Conservation (phyloP, 2,329 filamentous ascomycete genomes). For the Aureobasidium uvarum region DNA sequence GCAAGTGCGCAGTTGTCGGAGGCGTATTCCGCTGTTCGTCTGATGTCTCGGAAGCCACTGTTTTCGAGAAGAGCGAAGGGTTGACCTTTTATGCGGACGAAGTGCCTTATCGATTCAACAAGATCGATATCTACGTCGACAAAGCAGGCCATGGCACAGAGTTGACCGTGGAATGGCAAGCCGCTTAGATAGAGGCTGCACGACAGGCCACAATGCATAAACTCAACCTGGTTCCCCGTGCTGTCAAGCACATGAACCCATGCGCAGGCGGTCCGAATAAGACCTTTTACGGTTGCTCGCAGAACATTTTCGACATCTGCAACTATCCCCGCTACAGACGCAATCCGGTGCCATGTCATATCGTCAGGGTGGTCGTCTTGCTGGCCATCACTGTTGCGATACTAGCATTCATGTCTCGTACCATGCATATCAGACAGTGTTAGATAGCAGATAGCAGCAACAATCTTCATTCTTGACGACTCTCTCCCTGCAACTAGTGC, state of each 20-base stretch:
- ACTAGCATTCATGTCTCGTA: background rate
- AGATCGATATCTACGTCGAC: conserved; percentile 46
- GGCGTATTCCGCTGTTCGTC: conserved; percentile 57
- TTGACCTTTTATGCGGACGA: conserved; percentile 48
- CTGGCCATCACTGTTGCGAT: background rate
- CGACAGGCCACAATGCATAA: conserved; percentile 37
- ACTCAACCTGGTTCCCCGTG: background rate
- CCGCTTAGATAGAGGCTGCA: conserved; percentile 33
- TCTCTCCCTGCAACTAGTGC: background rate
- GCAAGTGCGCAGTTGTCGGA: conserved; percentile 56
- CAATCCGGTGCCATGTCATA: background rate
- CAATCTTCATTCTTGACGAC: background rate
- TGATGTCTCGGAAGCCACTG: conserved; percentile 44
- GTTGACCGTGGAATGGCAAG: conserved; percentile 44
- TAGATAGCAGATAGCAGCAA: background rate
- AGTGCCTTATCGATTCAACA: conserved; percentile 44
- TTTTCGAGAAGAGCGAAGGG: conserved; percentile 41
- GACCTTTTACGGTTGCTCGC: background rate
- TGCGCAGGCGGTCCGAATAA: background rate
- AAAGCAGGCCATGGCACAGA: conserved; percentile 34
- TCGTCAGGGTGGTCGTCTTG: background rate
- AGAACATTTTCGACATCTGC: background rate
- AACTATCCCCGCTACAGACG: background rate
- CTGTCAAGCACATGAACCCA: background rate
- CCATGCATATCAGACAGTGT: background rate